phyloP scores from a whole-genome alignment of 306 rosid genomes.

The Castanea sativa region DNA sequence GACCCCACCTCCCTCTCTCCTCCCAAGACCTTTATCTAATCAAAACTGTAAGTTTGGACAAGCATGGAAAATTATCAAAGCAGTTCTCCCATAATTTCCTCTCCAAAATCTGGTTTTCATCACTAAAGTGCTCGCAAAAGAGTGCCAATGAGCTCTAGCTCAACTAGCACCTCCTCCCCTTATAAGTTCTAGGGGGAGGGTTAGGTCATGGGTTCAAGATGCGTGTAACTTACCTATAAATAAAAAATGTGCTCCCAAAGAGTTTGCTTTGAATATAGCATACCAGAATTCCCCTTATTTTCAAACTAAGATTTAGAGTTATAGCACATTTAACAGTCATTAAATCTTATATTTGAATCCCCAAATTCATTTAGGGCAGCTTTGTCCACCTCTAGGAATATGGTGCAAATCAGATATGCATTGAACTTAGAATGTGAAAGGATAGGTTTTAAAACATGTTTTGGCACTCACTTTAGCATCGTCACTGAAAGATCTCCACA shows the following conservation, averaged over 20 bases:
- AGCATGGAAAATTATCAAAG: neutral
- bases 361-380: neutral
- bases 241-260: too few species aligned
- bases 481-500: constrained; percentile 94
- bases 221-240: too few species aligned
- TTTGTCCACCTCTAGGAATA: neutral
- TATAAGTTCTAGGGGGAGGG: too few species aligned
- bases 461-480: constrained; percentile 73
- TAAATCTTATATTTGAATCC: neutral
- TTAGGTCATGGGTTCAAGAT: too few species aligned
- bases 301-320: neutral
- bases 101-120: neutral
- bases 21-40: neutral
- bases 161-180: too few species aligned
- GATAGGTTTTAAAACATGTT: constrained; percentile 10
- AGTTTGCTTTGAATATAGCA: neutral
- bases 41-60: neutral
- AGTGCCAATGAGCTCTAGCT: too few species aligned
- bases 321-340: neutral
- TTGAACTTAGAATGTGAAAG: neutral
- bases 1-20: neutral
- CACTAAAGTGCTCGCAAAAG: too few species aligned
- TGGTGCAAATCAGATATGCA: neutral
- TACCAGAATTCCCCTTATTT: neutral
- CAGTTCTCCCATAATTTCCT: neutral